Conservation (phyloP, 306 rosid genomes). For the Rosa multiflora region DNA sequence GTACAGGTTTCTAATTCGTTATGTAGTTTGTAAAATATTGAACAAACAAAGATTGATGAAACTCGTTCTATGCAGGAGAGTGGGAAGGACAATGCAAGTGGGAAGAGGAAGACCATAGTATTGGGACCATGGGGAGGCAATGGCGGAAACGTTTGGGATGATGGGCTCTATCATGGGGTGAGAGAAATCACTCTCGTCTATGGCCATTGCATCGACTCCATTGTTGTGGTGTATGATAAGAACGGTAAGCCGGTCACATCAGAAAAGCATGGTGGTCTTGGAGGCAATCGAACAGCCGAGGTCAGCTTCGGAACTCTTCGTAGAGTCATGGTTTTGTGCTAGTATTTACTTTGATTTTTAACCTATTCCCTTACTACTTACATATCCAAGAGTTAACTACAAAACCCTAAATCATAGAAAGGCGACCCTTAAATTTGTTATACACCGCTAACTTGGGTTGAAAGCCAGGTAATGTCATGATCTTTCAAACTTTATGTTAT, state of each 20-base stretch:
- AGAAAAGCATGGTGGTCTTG: constrained; percentile 58
- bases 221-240: constrained; percentile 51
- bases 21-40: neutral
- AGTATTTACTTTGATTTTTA: neutral
- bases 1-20: neutral
- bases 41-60: neutral
- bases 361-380: neutral
- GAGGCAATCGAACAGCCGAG: constrained; percentile 48
- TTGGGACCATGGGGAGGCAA: constrained; percentile 74
- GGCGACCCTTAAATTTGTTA: neutral
- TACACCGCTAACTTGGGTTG: neutral
- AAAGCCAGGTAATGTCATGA: neutral
- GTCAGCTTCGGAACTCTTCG: constrained; percentile 18
- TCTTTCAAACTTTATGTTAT: neutral
- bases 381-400: neutral
- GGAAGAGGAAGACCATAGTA: constrained; percentile 33
- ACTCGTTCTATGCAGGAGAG: constrained; percentile 12
- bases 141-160: constrained; percentile 67
- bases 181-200: constrained; percentile 48
- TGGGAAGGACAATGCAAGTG: constrained; percentile 30
- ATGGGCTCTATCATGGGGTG: constrained; percentile 54
- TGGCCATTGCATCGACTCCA: constrained; percentile 55
- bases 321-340: neutral
- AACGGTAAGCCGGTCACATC: constrained; percentile 49
- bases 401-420: neutral